Conservation (phyloP, 106 monocot genomes). For the Alisma plantagoaquatica region DNA sequence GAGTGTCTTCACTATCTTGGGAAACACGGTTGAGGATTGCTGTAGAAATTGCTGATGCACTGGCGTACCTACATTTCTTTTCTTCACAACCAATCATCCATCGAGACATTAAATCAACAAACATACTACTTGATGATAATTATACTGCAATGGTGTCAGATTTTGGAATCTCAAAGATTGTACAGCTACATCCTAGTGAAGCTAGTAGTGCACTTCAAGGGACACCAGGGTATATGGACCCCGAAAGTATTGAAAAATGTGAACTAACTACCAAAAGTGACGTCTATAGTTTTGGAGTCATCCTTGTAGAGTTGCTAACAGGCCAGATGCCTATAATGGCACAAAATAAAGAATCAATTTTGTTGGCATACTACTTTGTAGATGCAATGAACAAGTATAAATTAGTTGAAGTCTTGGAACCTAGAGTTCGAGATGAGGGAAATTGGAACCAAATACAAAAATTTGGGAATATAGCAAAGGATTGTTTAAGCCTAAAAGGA, state of each 20-base stretch:
- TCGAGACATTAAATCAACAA: conserved; percentile 33
- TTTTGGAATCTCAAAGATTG: conserved; percentile 23
- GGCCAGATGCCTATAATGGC: too few species aligned
- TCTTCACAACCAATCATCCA: conserved; percentile 23
- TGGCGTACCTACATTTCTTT: conserved; percentile 36
- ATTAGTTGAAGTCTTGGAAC: conserved; percentile 12
- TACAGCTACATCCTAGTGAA: conserved; percentile 6
- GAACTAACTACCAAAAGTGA: conserved; percentile 31
- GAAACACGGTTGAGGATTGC: conserved; percentile 24
- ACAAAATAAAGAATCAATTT: too few species aligned
- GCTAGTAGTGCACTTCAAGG: conserved; percentile 18
- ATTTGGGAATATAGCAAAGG: background rate
- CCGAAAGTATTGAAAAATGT: conserved; percentile 21
- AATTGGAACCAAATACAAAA: background rate
- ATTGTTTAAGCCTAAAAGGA: conserved; percentile 33
- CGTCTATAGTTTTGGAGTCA: conserved; percentile 39
- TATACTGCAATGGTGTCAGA: conserved; percentile 32
- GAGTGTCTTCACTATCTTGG: conserved; percentile 10
- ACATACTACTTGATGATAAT: conserved; percentile 29
- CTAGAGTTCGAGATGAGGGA: conserved; percentile 9
- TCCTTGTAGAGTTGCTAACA: conserved; percentile 29
- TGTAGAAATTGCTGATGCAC: conserved; percentile 22
- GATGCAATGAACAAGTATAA: conserved; percentile 7
- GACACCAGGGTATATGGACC: conserved; percentile 32
- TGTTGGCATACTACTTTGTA: too few species aligned